Evolutionary conservation across 768 basidiomycete species (phyloP), one percentile per base, ranked within the genome.

Genomic region (Psilocybe subaeruginosa): DNA sequence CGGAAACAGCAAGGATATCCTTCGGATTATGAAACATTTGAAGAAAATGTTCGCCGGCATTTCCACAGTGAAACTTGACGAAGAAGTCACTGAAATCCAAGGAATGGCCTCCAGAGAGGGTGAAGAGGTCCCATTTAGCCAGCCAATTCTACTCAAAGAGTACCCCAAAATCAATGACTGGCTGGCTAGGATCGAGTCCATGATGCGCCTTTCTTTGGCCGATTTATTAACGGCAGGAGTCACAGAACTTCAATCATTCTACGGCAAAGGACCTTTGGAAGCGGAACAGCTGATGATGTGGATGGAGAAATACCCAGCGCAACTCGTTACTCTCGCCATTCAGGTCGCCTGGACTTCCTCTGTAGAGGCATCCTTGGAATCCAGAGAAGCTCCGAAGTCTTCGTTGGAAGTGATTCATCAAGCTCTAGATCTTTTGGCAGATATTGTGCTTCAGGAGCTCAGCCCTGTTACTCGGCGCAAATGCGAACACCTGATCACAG

Each of bases 11-110:
- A 99, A 98, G 75, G 96, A 99, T 70, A 97, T 99, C 67, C 77
- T 95, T 47, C 91, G 97, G 41, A 93, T 99, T 75, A 95, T 97
- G 93, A 99, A 99, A 69, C 97, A 99, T 78, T 82, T 99, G 61
- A 99, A 98, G 82, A 99, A 99, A 84, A 99, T 99, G 97, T 99
- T 99, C 76, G 97, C 97, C 19, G 97, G 97, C 29, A 90, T 99
- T 41, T 90, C 95, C 1, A 95, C 95, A 0, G 82, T 99, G 66
- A 83, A 79, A 67, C 82, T 99, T 29, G 93, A 97, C 71, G 93
- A 95, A 16, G 94, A 95, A 50, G 72, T 92, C 63, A 90, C 93
- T 4, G 85, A 90, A 70, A 96, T 99, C 59, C 88, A 89, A 64
- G 95, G 93, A 55, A 97, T 99, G 89, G 87, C 93, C 11, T 99